phyloP scores from a whole-genome alignment of 1,139 yeast species.

The Citeromyces siamensis region DNA sequence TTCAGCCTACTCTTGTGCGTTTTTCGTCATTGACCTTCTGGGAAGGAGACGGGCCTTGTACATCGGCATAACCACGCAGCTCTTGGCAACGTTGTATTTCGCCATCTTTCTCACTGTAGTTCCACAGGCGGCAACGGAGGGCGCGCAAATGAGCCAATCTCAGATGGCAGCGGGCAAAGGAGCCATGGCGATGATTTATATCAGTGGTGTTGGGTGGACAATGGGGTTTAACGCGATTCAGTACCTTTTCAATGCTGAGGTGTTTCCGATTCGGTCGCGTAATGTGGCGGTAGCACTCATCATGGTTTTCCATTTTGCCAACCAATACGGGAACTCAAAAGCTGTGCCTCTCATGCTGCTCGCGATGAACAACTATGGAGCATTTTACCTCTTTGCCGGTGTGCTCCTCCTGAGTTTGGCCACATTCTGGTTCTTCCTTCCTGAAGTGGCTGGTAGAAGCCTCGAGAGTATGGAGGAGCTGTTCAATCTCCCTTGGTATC shows the following conservation, averaged over 20 bases:
- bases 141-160: constrained; percentile 19
- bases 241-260: constrained; percentile 45
- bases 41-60: constrained; percentile 31
- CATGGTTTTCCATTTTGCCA: constrained; percentile 47
- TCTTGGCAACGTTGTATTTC: constrained; percentile 21
- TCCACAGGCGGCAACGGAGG: constrained; percentile 28
- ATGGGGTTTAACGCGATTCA: constrained; percentile 51
- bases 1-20: constrained; percentile 31
- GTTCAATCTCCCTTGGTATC: constrained; percentile 47
- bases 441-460: constrained; percentile 39
- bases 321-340: constrained; percentile 49
- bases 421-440: constrained; percentile 42
- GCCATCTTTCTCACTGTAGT: constrained; percentile 34
- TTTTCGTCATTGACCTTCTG: constrained; percentile 32
- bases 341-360: constrained; percentile 42
- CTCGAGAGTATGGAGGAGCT: constrained; percentile 47
- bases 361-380: constrained; percentile 34
- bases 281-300: constrained; percentile 39
- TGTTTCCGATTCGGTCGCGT: constrained; percentile 43
- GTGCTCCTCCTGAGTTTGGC: constrained; percentile 27
- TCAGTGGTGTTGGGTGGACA: constrained; percentile 51
- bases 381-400: constrained; percentile 40
- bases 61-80: constrained; percentile 26
- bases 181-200: constrained; percentile 39
- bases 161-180: constrained; percentile 29